phyloP scores from a whole-genome alignment of 1,284 basidiomycete genomes.

The Ganoderma leucocontextum region DNA sequence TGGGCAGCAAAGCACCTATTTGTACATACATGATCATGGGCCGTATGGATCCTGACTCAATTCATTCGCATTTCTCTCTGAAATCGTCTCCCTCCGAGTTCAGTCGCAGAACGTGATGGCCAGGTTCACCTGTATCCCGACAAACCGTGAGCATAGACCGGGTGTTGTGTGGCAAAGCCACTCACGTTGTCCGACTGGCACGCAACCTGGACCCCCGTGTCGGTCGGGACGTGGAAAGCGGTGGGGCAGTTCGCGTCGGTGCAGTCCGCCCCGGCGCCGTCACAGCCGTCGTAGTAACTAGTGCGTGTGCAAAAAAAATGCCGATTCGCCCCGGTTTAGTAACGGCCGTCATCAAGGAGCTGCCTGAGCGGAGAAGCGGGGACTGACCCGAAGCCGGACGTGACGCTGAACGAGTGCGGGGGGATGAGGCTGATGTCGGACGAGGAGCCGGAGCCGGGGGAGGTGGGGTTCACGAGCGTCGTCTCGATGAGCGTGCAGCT shows the following conservation, averaged over 20 bases:
- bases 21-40: no score
- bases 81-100: neutral
- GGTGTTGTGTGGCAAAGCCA: no score
- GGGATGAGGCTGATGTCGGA: slow-evolving; percentile 54
- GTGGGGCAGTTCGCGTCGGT: slow-evolving; percentile 37
- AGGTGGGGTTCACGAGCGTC: slow-evolving; percentile 52
- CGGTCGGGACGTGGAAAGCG: slow-evolving; percentile 51
- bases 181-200: slow-evolving; percentile 43
- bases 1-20: neutral
- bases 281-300: slow-evolving; percentile 42
- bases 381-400: slow-evolving; percentile 38
- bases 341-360: neutral
- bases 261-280: slow-evolving; percentile 41
- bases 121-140: slow-evolving; percentile 40
- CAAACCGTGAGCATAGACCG: neutral
- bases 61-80: no score
- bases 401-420: slow-evolving; percentile 47
- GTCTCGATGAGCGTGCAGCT: slow-evolving; percentile 51
- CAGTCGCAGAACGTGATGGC: slow-evolving; percentile 35
- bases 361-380: neutral
- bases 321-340: neutral
- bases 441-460: slow-evolving; percentile 50
- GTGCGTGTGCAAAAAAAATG: neutral
- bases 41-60: no score
- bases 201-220: slow-evolving; percentile 50